A percentile compares a stretch with the other conserved stretches of the same genome.
Evolutionary conservation across 2,329 filamentous ascomycete species (phyloP).

Genomic region (Clonostachys chloroleuca): DNA sequence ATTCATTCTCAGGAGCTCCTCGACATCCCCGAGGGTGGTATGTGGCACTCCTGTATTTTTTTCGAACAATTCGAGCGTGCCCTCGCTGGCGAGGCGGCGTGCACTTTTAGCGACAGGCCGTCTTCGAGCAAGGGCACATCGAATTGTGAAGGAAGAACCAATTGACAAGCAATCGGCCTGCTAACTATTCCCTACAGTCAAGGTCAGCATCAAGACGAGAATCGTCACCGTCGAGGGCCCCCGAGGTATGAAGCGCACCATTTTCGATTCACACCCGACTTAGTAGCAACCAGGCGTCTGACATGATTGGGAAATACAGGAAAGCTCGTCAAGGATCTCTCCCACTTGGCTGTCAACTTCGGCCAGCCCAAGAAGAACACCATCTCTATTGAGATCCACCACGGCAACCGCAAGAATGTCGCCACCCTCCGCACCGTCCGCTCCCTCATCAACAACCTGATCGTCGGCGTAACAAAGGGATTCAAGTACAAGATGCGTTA

Average conservation of each 20-base stretch:
- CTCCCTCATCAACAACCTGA: constrained; percentile 97
- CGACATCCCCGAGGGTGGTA: constrained; percentile 94
- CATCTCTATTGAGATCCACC: constrained; percentile 98
- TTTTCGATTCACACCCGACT: background rate
- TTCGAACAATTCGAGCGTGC: constrained; percentile 1
- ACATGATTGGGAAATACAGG: constrained; percentile 42
- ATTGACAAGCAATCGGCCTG: constrained; percentile 7
- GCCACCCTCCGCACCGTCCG: constrained; percentile 97
- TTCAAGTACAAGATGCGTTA: constrained; percentile 99
- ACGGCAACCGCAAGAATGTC: constrained; percentile 96
- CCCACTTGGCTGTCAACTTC: constrained; percentile 96
- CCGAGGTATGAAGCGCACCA: constrained; percentile 58
- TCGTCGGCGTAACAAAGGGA: constrained; percentile 96
- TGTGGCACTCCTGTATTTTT: constrained; percentile 37
- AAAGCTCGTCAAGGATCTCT: constrained; percentile 95
- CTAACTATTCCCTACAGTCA: constrained; percentile 60
- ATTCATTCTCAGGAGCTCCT: constrained; percentile 97
- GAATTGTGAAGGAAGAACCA: constrained; percentile 1
- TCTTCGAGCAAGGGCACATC: background rate
- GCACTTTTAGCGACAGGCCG: background rate
- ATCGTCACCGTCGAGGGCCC: constrained; percentile 96
- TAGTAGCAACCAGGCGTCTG: background rate
- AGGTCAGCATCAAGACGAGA: constrained; percentile 95
- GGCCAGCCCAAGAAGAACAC: constrained; percentile 76
- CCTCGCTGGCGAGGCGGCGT: background rate